phyloP scores from a whole-genome alignment of 2,329 filamentous ascomycete genomes.

The Neofusicoccum cordaticola region DNA sequence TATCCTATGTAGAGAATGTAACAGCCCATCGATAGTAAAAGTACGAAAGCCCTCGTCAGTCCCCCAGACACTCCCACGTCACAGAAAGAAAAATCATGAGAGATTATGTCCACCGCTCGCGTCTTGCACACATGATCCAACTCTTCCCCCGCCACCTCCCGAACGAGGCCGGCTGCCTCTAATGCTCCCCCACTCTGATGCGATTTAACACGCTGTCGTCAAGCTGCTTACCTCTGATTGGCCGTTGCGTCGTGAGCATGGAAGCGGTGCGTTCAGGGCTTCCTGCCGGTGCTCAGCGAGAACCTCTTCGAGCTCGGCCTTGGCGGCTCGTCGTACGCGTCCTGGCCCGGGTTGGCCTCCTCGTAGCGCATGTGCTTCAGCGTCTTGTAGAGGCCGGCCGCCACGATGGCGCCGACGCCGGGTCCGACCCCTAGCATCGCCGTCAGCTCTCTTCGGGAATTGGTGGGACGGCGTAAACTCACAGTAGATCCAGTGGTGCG shows the following conservation, averaged over 20 bases:
- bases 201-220: background rate
- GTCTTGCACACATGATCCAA: background rate
- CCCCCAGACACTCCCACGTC: too few species aligned
- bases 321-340: constrained; percentile 21
- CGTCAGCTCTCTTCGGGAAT: background rate
- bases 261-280: too few species aligned
- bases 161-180: background rate
- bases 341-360: constrained; percentile 36
- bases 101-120: background rate
- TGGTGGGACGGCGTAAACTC: background rate
- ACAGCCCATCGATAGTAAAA: background rate
- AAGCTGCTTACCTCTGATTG: background rate
- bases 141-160: background rate
- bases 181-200: background rate
- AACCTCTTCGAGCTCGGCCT: background rate
- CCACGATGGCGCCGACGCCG: constrained; percentile 45
- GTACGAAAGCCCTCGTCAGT: background rate
- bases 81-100: too few species aligned
- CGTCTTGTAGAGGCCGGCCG: constrained; percentile 49
- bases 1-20: too few species aligned
- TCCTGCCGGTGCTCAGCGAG: background rate
- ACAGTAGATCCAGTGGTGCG: constrained; percentile 53
- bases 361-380: constrained; percentile 43
- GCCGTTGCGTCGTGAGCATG: background rate
- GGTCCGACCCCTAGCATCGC: constrained; percentile 38